phyloP scores from a whole-genome alignment of 225 moss, liverwort and hornwort species.

The Polytrichum formosum region DNA sequence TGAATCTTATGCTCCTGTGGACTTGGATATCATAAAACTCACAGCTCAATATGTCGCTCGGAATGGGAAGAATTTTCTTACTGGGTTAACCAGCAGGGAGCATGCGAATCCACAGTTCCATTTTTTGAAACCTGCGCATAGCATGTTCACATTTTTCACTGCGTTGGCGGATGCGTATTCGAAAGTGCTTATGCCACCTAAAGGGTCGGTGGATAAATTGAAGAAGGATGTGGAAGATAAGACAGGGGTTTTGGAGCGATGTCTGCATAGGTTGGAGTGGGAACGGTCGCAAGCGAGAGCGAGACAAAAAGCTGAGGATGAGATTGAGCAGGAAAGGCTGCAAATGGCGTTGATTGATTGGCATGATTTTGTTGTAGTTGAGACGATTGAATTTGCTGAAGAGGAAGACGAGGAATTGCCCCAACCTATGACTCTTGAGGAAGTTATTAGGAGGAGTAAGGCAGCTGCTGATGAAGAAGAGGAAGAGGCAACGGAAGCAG shows the following conservation, averaged over 20 bases:
- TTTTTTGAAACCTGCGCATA: constrained; percentile 96
- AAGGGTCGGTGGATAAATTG: constrained; percentile 80
- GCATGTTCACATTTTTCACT: constrained; percentile 99
- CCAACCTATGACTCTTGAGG: constrained; percentile 96
- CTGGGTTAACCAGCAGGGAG: constrained; percentile 86
- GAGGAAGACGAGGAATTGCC: constrained; percentile 99
- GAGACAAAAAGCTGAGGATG: constrained; percentile 99
- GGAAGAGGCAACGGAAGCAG: constrained; percentile 88
- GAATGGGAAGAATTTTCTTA: constrained; percentile 92
- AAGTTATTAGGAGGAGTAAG: constrained; percentile 92
- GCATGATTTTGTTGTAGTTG: constrained; percentile 99
- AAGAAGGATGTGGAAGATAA: constrained; percentile 73
- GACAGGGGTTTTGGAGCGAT: constrained; percentile 80
- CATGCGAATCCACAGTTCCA: constrained; percentile 88
- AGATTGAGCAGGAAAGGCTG: constrained; percentile 98
- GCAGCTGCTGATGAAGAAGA: constrained; percentile 81
- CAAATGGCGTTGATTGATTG: constrained; percentile 99
- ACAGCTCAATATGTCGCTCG: constrained; percentile 98
- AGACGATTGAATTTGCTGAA: constrained; percentile 97
- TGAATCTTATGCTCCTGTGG: constrained; percentile 63
- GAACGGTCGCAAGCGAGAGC: constrained; percentile 93
- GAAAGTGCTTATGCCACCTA: constrained; percentile 93
- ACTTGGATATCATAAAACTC: constrained; percentile 94
- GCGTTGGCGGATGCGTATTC: constrained; percentile 94
- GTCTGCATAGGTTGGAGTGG: constrained; percentile 92